These are phyloP conservation scores for Saccharomyces mikatae DNA, from an alignment of 805 yeast genomes.

Conservation along the genomic window DNA sequence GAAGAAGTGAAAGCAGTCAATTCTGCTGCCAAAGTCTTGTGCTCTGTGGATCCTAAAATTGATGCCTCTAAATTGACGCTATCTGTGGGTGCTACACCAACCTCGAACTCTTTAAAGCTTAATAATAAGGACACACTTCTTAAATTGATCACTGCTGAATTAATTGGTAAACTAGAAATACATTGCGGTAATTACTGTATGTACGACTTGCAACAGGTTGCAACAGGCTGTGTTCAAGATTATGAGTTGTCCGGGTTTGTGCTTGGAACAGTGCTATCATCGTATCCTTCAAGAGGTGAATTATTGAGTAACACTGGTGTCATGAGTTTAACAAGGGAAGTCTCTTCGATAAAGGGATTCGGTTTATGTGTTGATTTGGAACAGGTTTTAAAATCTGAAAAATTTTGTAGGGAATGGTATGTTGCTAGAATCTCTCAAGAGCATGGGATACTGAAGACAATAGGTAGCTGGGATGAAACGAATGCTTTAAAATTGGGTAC, in stretches of 20 bases:
- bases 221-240: slow-evolving; percentile 49
- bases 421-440: slow-evolving; percentile 70
- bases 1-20: slow-evolving; percentile 53
- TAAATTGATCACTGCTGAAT: slow-evolving; percentile 10
- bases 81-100: slow-evolving; percentile 80
- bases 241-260: slow-evolving; percentile 45
- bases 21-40: slow-evolving; percentile 38
- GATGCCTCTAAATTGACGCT: slow-evolving; percentile 37
- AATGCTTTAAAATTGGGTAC: slow-evolving; percentile 35
- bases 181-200: slow-evolving; percentile 79
- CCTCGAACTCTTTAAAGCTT: slow-evolving; percentile 47
- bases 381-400: slow-evolving; percentile 32
- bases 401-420: slow-evolving; percentile 45
- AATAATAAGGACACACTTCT: slow-evolving; percentile 7
- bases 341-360: slow-evolving; percentile 47
- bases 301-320: slow-evolving; percentile 70
- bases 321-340: slow-evolving; percentile 60
- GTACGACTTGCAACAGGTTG: slow-evolving; percentile 70
- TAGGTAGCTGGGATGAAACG: slow-evolving; percentile 18
- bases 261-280: slow-evolving; percentile 50
- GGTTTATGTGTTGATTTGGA: slow-evolving; percentile 33
- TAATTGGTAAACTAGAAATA: slow-evolving; percentile 46
- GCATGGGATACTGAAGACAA: slow-evolving; percentile 64
- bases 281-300: slow-evolving; percentile 45
- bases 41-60: slow-evolving; percentile 19